Conservation (phyloP, 805 yeast genomes). For the Monosporozyma aerobia region DNA sequence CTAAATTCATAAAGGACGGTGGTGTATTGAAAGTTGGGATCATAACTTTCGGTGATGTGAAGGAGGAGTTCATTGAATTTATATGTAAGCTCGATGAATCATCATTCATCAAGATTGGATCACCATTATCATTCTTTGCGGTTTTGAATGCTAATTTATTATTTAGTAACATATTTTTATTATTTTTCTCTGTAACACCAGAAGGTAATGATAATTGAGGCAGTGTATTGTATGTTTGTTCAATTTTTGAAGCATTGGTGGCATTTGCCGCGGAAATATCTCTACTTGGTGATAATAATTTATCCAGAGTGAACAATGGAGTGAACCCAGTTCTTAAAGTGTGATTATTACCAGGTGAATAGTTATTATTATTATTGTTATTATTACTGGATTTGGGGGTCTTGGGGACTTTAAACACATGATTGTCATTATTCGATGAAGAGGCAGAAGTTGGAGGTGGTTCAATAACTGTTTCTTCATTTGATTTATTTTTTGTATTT, state of each 20-base stretch:
- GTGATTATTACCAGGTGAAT: background rate
- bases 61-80: background rate
- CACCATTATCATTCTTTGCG: conserved; percentile 20
- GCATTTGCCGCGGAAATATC: background rate
- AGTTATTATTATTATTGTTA: too few relatives aligned
- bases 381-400: background rate
- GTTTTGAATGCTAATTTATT: conserved; percentile 8
- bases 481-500: background rate
- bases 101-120: conserved; percentile 26
- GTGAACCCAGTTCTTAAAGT: background rate
- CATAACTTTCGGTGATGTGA: background rate
- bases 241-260: background rate
- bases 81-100: conserved; percentile 8
- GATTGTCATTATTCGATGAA: background rate
- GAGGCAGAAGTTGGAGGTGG: conserved; percentile 1
- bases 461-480: background rate
- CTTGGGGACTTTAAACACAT: background rate
- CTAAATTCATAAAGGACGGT: conserved; percentile 24
- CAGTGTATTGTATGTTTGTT: background rate
- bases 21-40: conserved; percentile 19
- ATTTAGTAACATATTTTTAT: background rate
- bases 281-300: background rate
- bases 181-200: background rate
- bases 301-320: background rate
- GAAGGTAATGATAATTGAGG: background rate